These are phyloP conservation scores for Globisporangium orthogonon DNA, from an alignment of 352 stramenopile species.

Conservation along the genomic window DNA sequence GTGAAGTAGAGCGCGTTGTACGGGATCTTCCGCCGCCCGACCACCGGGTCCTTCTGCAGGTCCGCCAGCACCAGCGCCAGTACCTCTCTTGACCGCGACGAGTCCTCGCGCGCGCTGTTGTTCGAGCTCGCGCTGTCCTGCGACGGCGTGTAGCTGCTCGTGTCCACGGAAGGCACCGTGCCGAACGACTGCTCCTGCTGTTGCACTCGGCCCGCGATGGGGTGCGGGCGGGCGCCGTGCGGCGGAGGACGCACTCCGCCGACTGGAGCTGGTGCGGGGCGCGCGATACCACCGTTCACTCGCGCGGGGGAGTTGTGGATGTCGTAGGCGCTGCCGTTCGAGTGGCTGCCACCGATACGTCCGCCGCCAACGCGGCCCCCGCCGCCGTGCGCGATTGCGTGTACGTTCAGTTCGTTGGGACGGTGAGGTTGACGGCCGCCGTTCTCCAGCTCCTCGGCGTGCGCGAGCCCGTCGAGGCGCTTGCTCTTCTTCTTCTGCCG, in stretches of 20 bases:
- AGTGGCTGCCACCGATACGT: neutral
- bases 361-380: neutral
- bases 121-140: constrained; percentile 8
- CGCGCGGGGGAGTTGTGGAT: constrained; percentile 13
- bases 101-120: constrained; percentile 17
- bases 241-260: neutral
- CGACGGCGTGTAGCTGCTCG: constrained; percentile 12
- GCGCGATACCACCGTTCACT: neutral
- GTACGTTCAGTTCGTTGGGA: neutral
- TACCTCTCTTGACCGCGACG: constrained; percentile 33
- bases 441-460: neutral
- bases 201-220: neutral
- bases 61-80: constrained; percentile 55
- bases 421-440: neutral
- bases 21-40: constrained; percentile 46
- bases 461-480: neutral
- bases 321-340: constrained; percentile 11
- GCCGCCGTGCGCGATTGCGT: constrained; percentile 2
- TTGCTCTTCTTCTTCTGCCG: constrained; percentile 26
- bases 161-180: constrained; percentile 6
- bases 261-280: neutral
- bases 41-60: constrained; percentile 55
- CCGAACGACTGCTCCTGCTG: constrained; percentile 4
- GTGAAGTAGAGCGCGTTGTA: constrained; percentile 79
- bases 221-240: neutral